These are phyloP conservation scores for Acacia acuminata DNA, from an alignment of 306 rosid species.

Conservation along the genomic window DNA sequence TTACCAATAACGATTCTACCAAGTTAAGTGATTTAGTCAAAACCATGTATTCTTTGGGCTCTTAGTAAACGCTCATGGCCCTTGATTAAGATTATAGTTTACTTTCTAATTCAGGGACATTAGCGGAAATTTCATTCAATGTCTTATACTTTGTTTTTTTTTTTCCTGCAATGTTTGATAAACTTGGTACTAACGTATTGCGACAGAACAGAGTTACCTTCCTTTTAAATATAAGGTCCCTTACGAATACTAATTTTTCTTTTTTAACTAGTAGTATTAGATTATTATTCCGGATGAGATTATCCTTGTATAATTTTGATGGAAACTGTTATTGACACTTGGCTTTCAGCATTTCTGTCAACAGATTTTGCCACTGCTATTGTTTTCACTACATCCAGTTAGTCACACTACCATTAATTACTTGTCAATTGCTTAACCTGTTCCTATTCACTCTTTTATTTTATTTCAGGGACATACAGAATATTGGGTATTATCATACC, in stretches of 20 bases:
- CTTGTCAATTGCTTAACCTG: slow-evolving; percentile 22
- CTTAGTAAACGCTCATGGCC: slow-evolving; percentile 8
- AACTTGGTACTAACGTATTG: not conserved
- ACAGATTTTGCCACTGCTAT: slow-evolving; percentile 9
- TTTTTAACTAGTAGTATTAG: not conserved
- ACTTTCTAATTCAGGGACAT: not conserved
- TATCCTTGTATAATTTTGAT: slow-evolving; percentile 16
- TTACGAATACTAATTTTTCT: not conserved
- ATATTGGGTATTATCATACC: not conserved
- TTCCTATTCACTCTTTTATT: slow-evolving; percentile 28
- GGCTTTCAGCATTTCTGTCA: slow-evolving; percentile 19
- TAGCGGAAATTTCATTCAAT: slow-evolving; percentile 23
- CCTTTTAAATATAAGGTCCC: not conserved
- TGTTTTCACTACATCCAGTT: slow-evolving; percentile 27
- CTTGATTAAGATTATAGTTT: slow-evolving; percentile 11
- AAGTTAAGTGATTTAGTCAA: not conserved
- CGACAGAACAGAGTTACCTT: not conserved
- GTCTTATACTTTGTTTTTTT: not conserved
- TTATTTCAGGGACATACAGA: slow-evolving; percentile 40
- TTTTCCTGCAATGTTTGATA: not conserved
- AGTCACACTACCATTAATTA: not conserved
- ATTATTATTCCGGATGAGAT: not conserved
- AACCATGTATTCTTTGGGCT: slow-evolving; percentile 11
- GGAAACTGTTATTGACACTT: slow-evolving; percentile 16
- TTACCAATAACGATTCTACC: not conserved